Evolutionary conservation across 306 rosid species (phyloP), one percentile per base, ranked within the genome.

Genomic region (Begonia masoniana): DNA sequence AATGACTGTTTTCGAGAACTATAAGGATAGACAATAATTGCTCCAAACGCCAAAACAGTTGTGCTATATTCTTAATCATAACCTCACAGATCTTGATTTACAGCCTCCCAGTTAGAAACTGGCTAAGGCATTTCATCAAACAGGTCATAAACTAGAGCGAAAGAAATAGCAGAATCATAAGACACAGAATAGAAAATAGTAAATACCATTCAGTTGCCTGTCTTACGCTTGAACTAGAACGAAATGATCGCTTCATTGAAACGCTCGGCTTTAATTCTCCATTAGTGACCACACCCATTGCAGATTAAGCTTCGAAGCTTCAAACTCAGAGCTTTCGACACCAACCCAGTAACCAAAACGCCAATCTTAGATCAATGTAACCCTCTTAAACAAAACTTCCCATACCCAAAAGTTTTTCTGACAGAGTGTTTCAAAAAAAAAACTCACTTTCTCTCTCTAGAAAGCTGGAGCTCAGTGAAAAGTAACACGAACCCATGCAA

Each of bases 191-290:
- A 52, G 39, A 52, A 26, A 19, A 52, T 7, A 52, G 39, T 24
- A 26, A 19, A 52, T 83, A 92, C 99, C 99, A 92, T 75, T 92
- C 96, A 48, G 93, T 83, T 64, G 99, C 96, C 72, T 92, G 96
- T 58, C 96, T 81, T 64, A 86, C 81, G 57, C 93, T 92, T 31
- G 95, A 86, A 69, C 96, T 87, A 6, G 99, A 82, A 45, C 85
- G 85, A 70, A 82, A 83, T 5, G 93, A 81, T 70, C 95, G 76
- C 79, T 79, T 92, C 68, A 96, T 96, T 12, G 96, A 87, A 63
- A 86, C 84, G 74, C 95, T 86, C 35, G 99, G 86, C 80, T 86
- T 92, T 72, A 82, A 69, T 54, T 92, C 99, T 58, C 95, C 93
- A 51, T 77, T 77, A 51, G 94, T 91, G 54, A 87, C 95, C 43